Conservation (phyloP, 768 basidiomycete genomes). For the Atractiella rhizophila region DNA sequence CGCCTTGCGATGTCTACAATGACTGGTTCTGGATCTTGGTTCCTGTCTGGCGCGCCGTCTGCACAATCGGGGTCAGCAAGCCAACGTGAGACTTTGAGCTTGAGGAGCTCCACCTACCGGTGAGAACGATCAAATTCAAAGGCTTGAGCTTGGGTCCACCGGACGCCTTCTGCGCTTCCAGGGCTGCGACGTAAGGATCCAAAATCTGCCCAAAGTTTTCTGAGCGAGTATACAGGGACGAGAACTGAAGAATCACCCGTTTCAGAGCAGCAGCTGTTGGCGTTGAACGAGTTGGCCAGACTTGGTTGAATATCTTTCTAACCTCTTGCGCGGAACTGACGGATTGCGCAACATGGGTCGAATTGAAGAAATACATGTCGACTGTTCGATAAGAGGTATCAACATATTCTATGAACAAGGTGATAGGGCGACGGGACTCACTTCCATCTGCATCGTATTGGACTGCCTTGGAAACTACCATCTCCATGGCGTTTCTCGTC, state of each 20-base stretch:
- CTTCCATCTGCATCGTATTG: constrained; percentile 8
- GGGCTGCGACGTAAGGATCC: constrained; percentile 10
- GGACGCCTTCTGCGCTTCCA: constrained; percentile 3
- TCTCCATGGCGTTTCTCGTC: constrained; percentile 1
- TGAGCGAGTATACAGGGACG: no score
- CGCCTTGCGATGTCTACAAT: constrained; percentile 6
- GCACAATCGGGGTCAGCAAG: background rate
- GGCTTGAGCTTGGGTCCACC: constrained; percentile 8
- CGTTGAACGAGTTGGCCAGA: constrained; percentile 9
- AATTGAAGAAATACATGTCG: constrained; percentile 13
- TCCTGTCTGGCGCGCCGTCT: constrained; percentile 11
- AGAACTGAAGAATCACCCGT: no score
- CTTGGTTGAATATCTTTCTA: constrained; percentile 8
- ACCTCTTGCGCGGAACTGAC: constrained; percentile 3
- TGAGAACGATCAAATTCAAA: constrained; percentile 10
- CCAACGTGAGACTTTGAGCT: background rate
- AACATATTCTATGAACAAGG: background rate
- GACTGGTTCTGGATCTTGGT: constrained; percentile 7
- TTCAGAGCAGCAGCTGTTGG: constrained; percentile 8
- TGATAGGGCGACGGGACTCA: background rate
- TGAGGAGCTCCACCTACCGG: background rate
- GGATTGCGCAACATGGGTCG: background rate
- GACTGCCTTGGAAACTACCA: constrained; percentile 1
- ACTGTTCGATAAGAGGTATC: background rate
- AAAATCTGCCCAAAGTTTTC: no score